phyloP scores from a whole-genome alignment of 2,329 filamentous ascomycete genomes.

The Sordariomycetes sp. region DNA sequence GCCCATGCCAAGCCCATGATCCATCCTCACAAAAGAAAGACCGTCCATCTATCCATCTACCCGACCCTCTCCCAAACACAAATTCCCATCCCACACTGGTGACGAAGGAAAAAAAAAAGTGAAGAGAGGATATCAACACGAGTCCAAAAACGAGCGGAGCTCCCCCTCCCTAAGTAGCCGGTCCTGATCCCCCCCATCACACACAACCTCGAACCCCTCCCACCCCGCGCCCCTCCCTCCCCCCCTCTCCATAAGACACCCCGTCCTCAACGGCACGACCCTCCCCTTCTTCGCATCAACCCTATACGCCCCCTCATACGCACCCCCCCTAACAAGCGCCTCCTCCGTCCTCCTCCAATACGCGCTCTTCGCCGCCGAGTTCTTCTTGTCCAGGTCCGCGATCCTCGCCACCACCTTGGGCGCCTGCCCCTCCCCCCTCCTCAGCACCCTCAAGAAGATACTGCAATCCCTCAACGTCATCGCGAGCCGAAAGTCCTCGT shows the following conservation, averaged over 20 bases:
- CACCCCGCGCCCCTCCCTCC: not conserved
- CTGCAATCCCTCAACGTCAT: slow-evolving; percentile 78
- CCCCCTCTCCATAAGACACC: slow-evolving; percentile 2
- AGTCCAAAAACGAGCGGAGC: not conserved
- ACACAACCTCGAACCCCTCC: not conserved
- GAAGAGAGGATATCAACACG: not conserved
- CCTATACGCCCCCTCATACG: slow-evolving; percentile 39
- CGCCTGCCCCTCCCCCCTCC: not conserved
- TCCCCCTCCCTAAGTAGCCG: not conserved
- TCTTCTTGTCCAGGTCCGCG: slow-evolving; percentile 69
- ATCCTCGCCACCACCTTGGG: slow-evolving; percentile 22
- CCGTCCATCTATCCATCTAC: too few species aligned
- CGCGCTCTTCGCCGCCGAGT: slow-evolving; percentile 46
- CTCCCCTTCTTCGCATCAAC: not conserved
- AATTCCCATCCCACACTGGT: too few species aligned
- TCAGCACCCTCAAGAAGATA: slow-evolving; percentile 49
- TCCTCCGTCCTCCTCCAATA: slow-evolving; percentile 57
- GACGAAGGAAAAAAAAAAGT: too few species aligned
- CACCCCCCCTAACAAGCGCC: slow-evolving; percentile 51
- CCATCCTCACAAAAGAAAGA: not conserved
- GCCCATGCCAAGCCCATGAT: not conserved
- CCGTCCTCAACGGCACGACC: not conserved
- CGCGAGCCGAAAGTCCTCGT: slow-evolving; percentile 46
- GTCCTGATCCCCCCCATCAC: slow-evolving; percentile 1
- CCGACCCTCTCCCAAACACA: too few species aligned